Base-by-base conservation (phyloP, 306 rosid species). In the Argentina anserina region DNA sequence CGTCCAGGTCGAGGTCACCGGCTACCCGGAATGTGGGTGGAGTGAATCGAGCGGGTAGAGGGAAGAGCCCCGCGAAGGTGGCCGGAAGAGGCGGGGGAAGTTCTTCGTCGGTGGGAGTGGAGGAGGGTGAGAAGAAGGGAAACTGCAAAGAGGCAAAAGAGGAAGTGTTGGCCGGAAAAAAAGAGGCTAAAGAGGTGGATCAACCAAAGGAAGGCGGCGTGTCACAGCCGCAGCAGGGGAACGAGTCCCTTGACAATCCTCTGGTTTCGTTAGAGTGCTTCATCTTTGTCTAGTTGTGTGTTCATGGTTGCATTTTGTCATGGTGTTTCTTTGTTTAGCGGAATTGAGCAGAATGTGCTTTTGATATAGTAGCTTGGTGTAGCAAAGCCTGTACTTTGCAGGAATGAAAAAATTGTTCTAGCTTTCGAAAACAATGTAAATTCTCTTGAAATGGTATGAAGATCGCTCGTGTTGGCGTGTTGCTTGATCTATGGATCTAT, bases 201-300 rank as follows among this genome's bases (percentile, higher is more conserved):
- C 80, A 83, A 46, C 9, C 23, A 69, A 74, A 81, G 77, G 85
- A 79, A n/a, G n/a, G n/a, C 61, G 67, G 47, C 39, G 85, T 68
- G 60, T 26, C 65, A 3, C 72, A 56, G 65, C 65, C 34, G 65
- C 65, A 75, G 74, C 63, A 64, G 72, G 78, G 75, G 0, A 76
- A 69, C 49, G 92, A 91, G 79, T 85, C 92, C 50, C 46, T 91
- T 13, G 94, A 87, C 52, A 89, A 90, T 56, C 97, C 93, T 36
- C 86, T 77, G 72, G 92, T 90, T 65, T 86, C 96, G 3, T 72
- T 94, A 71, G 99, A 91, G 81, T 94, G 99, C 84, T 94, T 94
- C 81, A 94, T 94, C 81, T 94, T 94, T 80, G 88, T 94, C 76
- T 94, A 94, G 83, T 29, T 39, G 62, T 1, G 9, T 11, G 21